Conservation (phyloP, 2,329 filamentous ascomycete genomes). For the Pseudogymnoascus sp. region DNA sequence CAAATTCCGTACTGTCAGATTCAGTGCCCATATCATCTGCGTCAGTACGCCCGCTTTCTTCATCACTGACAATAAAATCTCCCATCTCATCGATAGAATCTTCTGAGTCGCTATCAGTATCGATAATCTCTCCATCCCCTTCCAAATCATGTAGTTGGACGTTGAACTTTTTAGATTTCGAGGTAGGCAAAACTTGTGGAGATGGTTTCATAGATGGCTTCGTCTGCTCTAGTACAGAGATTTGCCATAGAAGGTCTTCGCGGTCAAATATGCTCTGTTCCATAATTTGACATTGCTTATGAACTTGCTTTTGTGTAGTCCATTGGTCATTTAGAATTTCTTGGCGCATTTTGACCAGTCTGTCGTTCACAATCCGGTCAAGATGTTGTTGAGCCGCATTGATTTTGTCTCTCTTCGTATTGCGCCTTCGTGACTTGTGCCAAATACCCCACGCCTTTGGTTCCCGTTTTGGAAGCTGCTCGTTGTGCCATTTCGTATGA, state of each 20-base stretch:
- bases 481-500: constrained; percentile 48
- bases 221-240: constrained; percentile 37
- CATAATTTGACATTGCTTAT: constrained; percentile 48
- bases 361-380: constrained; percentile 33
- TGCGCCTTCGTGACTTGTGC: constrained; percentile 43
- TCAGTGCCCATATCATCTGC: constrained; percentile 16
- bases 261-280: constrained; percentile 58
- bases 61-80: constrained; percentile 41
- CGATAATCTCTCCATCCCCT: constrained; percentile 22
- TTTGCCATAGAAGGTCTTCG: constrained; percentile 43
- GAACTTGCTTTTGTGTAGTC: constrained; percentile 43
- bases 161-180: not conserved
- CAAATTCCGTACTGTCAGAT: constrained; percentile 12
- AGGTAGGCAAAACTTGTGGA: not conserved
- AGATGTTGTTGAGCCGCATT: constrained; percentile 36
- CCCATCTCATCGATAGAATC: constrained; percentile 38
- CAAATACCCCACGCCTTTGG: constrained; percentile 54
- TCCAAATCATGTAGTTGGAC: constrained; percentile 2
- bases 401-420: constrained; percentile 35
- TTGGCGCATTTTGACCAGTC: constrained; percentile 47
- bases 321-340: constrained; percentile 48
- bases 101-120: constrained; percentile 16
- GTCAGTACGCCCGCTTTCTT: constrained; percentile 15
- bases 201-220: constrained; percentile 32
- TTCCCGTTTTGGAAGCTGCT: constrained; percentile 47